Evolutionary conservation across 805 yeast genomes (phyloP).

Genomic region (Dipodascopsis uninucleata): DNA sequence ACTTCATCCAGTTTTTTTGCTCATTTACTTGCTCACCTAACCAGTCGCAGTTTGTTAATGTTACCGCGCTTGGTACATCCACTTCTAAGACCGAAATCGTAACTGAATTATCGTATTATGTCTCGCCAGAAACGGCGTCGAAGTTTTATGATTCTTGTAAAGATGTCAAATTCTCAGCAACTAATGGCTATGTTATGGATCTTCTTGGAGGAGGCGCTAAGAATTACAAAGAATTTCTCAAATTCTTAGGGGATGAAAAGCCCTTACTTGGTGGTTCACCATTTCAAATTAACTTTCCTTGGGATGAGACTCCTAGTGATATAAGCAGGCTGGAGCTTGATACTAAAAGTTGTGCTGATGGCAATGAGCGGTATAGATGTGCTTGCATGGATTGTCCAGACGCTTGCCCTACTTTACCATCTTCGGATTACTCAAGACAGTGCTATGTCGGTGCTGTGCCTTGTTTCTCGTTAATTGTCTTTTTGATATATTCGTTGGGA

Average conservation of each 20-base stretch:
- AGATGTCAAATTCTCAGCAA: conserved; percentile 84
- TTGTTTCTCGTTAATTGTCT: conserved; percentile 65
- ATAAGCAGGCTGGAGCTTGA: conserved; percentile 10
- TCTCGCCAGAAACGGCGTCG: conserved; percentile 57
- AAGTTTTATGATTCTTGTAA: conserved; percentile 79
- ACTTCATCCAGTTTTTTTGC: conserved; percentile 77
- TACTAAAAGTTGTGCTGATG: conserved; percentile 54
- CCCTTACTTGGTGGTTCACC: conserved; percentile 95
- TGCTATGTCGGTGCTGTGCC: conserved; percentile 64
- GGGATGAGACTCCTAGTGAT: conserved; percentile 37
- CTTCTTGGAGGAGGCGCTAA: conserved; percentile 96
- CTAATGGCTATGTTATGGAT: conserved; percentile 96
- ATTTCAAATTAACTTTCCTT: conserved; percentile 79
- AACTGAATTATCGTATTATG: conserved; percentile 61
- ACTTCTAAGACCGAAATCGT: conserved; percentile 58
- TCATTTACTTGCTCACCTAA: conserved; percentile 86
- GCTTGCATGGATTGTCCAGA: conserved; percentile 87
- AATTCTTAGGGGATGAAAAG: conserved; percentile 90
- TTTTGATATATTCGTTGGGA: conserved; percentile 46
- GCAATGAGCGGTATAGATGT: conserved; percentile 56
- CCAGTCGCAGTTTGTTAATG: conserved; percentile 70
- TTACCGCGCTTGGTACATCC: conserved; percentile 47
- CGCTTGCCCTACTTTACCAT: conserved; percentile 68
- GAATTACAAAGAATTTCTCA: conserved; percentile 65
- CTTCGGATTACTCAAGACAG: conserved; percentile 32